Percentiles rank a stretch among this genome's conserved stretches.
These are phyloP conservation scores for Chamaecyparis obtusa DNA, from an alignment of 75 land plant genomes.

Conservation along the genomic window DNA sequence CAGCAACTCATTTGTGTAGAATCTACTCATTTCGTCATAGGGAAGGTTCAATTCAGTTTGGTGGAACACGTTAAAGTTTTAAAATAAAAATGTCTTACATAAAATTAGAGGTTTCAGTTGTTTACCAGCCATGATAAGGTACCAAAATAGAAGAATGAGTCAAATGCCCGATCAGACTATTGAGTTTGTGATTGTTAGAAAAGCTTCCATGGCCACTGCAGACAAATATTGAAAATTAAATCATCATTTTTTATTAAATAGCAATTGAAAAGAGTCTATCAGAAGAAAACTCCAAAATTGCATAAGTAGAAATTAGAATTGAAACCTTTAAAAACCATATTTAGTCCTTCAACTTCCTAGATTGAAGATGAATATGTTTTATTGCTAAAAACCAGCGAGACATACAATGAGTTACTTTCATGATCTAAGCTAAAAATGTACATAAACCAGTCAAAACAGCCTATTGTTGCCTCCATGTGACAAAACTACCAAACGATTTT, in stretches of 20 bases:
- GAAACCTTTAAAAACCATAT: background rate
- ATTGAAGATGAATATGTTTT: background rate
- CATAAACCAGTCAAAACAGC: background rate
- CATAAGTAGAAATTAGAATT: background rate
- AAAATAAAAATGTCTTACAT: background rate
- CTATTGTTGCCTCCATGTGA: background rate
- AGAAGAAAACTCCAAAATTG: background rate
- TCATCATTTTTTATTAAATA: background rate
- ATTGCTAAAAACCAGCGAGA: background rate
- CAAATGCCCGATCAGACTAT: conserved; percentile 74
- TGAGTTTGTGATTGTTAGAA: conserved; percentile 59
- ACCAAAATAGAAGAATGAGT: conserved; percentile 88
- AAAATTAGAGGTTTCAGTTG: background rate
- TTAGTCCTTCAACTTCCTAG: background rate
- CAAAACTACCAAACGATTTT: background rate
- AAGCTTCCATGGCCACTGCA: conserved; percentile 98
- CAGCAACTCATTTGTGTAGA: background rate
- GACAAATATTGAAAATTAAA: background rate
- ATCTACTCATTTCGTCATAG: background rate
- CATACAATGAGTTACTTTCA: background rate
- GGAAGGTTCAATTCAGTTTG: background rate
- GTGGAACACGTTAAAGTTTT: background rate
- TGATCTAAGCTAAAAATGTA: background rate
- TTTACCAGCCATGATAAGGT: conserved; percentile 91
- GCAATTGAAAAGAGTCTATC: background rate